Percentiles rank a stretch among this genome's conserved stretches.
These are phyloP conservation scores for Gonium pectorale DNA, from an alignment of 139 green algal species.

Conservation along the genomic window DNA sequence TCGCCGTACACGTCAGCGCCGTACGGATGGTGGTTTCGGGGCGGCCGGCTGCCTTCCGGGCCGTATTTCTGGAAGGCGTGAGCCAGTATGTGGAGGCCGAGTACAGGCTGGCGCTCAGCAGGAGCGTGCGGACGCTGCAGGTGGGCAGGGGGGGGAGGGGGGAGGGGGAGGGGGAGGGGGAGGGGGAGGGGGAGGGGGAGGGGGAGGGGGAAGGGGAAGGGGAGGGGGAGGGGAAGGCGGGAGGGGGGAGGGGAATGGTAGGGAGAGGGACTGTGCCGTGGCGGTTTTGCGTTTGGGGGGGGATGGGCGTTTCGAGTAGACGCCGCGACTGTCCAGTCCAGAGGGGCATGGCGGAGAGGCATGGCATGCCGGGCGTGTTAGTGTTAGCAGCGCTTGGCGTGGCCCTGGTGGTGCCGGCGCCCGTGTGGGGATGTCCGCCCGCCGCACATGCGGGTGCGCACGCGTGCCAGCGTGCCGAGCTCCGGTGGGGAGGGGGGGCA, in stretches of 20 bases:
- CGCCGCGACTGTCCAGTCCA: too few species aligned
- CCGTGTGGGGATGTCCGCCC: too few species aligned
- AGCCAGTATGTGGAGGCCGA: slow-evolving; percentile 36
- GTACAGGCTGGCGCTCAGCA: slow-evolving; percentile 30
- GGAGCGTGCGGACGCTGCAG: slow-evolving; percentile 6
- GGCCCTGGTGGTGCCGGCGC: too few species aligned
- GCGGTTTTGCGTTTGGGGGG: too few species aligned
- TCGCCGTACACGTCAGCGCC: not conserved
- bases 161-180: not conserved
- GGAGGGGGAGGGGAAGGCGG: not conserved
- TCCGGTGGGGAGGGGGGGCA: too few species aligned
- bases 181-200: not conserved
- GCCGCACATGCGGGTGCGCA: too few species aligned
- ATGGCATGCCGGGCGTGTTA: too few species aligned
- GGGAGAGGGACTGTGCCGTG: too few species aligned
- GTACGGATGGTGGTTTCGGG: not conserved
- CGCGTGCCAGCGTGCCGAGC: too few species aligned
- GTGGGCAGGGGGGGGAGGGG: not conserved
- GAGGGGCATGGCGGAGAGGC: too few species aligned
- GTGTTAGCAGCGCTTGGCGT: too few species aligned
- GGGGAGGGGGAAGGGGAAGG: not conserved
- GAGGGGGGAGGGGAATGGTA: not conserved
- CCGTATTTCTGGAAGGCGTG: slow-evolving; percentile 15
- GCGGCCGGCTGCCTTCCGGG: not conserved
- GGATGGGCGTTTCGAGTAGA: too few species aligned